A percentile compares a stretch with the other conserved stretches of the same genome.
Conservation (phyloP, 768 basidiomycete genomes). For the Russula sp. region DNA sequence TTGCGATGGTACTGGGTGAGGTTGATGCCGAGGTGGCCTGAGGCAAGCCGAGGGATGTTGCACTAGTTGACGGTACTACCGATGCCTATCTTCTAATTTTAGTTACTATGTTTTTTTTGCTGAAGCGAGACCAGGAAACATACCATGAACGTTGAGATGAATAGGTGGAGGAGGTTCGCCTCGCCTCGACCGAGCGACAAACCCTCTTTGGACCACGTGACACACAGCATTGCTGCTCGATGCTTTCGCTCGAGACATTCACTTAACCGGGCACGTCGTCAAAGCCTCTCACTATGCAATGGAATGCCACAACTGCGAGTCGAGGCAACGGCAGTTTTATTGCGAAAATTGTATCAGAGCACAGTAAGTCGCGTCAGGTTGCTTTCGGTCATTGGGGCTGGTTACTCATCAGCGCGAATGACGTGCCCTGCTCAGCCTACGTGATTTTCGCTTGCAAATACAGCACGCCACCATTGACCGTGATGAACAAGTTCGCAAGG, state of each 20-base stretch:
- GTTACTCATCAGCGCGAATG: background rate
- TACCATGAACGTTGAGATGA: background rate
- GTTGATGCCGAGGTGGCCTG: slow-evolving; percentile 18
- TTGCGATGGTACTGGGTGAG: slow-evolving; percentile 23
- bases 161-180: too few relatives aligned
- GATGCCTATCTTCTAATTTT: slow-evolving; percentile 4
- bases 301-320: slow-evolving; percentile 23
- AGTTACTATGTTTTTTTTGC: background rate
- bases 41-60: slow-evolving; percentile 23
- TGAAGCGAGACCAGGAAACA: background rate
- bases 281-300: slow-evolving; percentile 17
- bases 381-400: background rate
- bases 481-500: slow-evolving; percentile 51
- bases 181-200: too few relatives aligned
- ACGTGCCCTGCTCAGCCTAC: slow-evolving; percentile 33
- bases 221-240: background rate
- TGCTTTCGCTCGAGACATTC: background rate
- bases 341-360: slow-evolving; percentile 21
- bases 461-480: slow-evolving; percentile 52
- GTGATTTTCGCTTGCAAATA: slow-evolving; percentile 52
- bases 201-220: slow-evolving; percentile 3
- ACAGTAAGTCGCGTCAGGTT: slow-evolving; percentile 14
- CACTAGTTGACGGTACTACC: slow-evolving; percentile 6
- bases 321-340: slow-evolving; percentile 21
- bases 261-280: background rate